These are phyloP conservation scores for Fomitopsis serialis DNA, from an alignment of 768 basidiomycete genomes.

Conservation along the genomic window DNA sequence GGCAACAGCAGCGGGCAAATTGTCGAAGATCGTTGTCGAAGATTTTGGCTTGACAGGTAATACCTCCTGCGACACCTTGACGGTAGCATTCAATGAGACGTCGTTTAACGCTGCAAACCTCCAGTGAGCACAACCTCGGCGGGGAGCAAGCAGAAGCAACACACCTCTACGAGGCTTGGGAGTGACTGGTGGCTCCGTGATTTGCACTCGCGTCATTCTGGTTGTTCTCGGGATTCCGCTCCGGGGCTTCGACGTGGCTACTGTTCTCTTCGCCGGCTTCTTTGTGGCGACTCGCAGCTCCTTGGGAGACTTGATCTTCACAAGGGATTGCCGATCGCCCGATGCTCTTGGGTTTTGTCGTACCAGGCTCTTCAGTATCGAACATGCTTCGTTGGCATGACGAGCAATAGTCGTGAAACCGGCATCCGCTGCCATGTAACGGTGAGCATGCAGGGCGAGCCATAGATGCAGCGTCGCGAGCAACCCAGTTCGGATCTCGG, in stretches of 20 bases:
- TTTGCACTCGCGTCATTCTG: conserved; percentile 7
- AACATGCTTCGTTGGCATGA: conserved; percentile 52
- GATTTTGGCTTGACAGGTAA: neutral
- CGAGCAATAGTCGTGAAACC: conserved; percentile 40
- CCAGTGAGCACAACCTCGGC: too few species aligned
- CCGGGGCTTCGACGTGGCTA: conserved; percentile 3
- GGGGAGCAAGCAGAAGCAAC: neutral
- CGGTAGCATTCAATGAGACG: conserved; percentile 16
- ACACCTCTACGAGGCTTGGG: conserved; percentile 36
- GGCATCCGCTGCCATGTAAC: conserved; percentile 29
- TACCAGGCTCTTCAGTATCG: conserved; percentile 37
- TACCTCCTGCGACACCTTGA: conserved; percentile 14
- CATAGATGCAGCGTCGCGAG: conserved; percentile 56
- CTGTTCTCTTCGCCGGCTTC: conserved; percentile 1
- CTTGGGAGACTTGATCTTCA: neutral
- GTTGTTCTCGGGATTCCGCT: conserved; percentile 7
- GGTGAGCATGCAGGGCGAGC: conserved; percentile 68
- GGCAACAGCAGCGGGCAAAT: conserved; percentile 31
- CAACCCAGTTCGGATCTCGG: conserved; percentile 38
- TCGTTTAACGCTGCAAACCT: conserved; percentile 10
- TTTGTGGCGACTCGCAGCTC: neutral
- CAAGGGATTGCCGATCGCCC: neutral
- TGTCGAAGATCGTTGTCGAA: conserved; percentile 18
- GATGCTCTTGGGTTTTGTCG: conserved; percentile 7
- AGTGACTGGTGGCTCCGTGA: conserved; percentile 32